These are phyloP conservation scores for Canavalia gladiata DNA, from an alignment of 306 rosid species.

Conservation along the genomic window DNA sequence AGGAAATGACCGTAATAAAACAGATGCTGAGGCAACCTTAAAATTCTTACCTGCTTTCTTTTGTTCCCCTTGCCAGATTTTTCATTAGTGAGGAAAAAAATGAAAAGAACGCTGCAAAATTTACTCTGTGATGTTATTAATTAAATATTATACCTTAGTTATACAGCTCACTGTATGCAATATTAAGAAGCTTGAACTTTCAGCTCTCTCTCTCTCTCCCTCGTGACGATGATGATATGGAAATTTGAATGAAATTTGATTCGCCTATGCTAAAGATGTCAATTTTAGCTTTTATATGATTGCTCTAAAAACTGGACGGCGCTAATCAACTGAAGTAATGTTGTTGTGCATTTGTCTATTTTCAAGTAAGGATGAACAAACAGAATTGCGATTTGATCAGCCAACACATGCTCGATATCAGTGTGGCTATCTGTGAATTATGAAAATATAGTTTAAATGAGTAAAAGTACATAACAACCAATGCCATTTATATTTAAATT, in stretches of 20 bases:
- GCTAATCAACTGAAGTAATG: too few species aligned
- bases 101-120: not conserved
- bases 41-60: conserved; percentile 16
- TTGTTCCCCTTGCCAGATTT: conserved; percentile 4
- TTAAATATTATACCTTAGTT: not conserved
- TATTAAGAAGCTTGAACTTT: not conserved
- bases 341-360: not conserved
- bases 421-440: too few species aligned
- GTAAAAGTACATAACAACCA: too few species aligned
- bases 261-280: too few species aligned
- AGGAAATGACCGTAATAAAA: conserved; percentile 45
- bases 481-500: not conserved
- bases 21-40: conserved; percentile 29
- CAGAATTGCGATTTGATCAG: not conserved
- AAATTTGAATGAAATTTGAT: not conserved
- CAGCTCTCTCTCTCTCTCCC: not conserved
- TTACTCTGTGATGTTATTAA: not conserved
- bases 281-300: too few species aligned
- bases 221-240: too few species aligned
- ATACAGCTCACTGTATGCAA: not conserved
- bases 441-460: too few species aligned
- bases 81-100: not conserved
- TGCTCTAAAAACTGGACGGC: too few species aligned
- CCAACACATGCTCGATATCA: too few species aligned
- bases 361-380: not conserved